Conservation (phyloP, 345 rosid species). For the Citrus inodora region DNA sequence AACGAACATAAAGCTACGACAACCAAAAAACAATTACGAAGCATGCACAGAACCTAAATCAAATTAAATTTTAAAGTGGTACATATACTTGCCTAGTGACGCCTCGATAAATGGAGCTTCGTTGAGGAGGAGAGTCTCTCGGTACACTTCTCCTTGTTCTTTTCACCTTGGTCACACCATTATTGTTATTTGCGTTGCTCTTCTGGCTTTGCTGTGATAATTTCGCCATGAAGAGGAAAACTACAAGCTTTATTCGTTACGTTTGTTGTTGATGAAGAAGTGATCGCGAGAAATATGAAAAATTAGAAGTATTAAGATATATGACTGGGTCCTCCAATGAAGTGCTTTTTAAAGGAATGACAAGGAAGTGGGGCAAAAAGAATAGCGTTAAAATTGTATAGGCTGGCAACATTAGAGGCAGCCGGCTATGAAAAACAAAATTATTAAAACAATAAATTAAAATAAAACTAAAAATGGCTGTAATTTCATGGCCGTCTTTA, state of each 20-base stretch:
- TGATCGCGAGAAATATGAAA: background rate
- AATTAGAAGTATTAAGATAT: background rate
- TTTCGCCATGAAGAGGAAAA: conserved; percentile 33
- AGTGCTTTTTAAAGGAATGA: conserved; percentile 29
- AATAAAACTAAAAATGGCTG: background rate
- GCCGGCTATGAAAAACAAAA: conserved; percentile 15
- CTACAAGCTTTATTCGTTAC: background rate
- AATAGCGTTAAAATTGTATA: conserved; percentile 6
- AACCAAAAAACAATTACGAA: too few relatives aligned
- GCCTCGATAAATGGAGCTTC: conserved; percentile 85
- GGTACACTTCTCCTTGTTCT: conserved; percentile 76
- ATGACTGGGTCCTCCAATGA: conserved; percentile 27
- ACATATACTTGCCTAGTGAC: conserved; percentile 59
- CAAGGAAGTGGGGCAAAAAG: background rate
- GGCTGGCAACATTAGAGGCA: conserved; percentile 27
- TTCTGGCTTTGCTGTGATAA: conserved; percentile 30
- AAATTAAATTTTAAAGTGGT: background rate
- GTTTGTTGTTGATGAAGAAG: background rate
- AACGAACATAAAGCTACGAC: background rate
- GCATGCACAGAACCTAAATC: background rate
- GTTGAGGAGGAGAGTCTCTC: conserved; percentile 82
- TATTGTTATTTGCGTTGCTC: conserved; percentile 17
- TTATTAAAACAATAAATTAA: background rate
- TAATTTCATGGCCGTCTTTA: conserved; percentile 33
- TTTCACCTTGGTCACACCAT: conserved; percentile 48